Percentiles rank a stretch among this genome's conserved stretches.
Conservation (phyloP, 495 filamentous ascomycete species). For the Tuber aestivum region DNA sequence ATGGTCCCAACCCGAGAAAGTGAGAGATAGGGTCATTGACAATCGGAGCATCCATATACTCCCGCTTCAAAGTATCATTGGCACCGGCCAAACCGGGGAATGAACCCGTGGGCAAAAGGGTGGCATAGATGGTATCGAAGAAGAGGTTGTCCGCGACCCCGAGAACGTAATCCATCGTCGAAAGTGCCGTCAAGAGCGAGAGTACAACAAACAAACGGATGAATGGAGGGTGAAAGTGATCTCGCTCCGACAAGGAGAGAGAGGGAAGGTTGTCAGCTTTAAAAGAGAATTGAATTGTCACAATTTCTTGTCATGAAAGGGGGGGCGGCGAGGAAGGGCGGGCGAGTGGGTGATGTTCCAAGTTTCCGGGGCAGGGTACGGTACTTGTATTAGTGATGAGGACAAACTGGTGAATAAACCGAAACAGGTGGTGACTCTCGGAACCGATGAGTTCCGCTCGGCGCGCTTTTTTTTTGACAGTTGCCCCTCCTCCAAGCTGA, state of each 20-base stretch:
- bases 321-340: background rate
- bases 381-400: background rate
- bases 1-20: conserved; percentile 63
- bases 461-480: background rate
- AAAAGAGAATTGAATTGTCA: background rate
- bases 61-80: conserved; percentile 47
- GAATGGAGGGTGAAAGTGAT: background rate
- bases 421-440: background rate
- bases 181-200: background rate
- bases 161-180: conserved; percentile 83
- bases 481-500: too few relatives aligned
- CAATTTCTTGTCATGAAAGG: background rate
- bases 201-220: background rate
- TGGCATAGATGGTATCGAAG: conserved; percentile 75
- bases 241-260: background rate
- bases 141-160: conserved; percentile 78
- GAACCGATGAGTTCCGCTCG: background rate
- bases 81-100: conserved; percentile 40
- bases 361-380: background rate
- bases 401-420: background rate
- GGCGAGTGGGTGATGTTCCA: background rate
- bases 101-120: conserved; percentile 52
- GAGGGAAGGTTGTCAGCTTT: background rate
- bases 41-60: conserved; percentile 48
- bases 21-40: conserved; percentile 67